phyloP scores from a whole-genome alignment of 1,284 basidiomycete genomes.

The Mrakiaceae sp. region DNA sequence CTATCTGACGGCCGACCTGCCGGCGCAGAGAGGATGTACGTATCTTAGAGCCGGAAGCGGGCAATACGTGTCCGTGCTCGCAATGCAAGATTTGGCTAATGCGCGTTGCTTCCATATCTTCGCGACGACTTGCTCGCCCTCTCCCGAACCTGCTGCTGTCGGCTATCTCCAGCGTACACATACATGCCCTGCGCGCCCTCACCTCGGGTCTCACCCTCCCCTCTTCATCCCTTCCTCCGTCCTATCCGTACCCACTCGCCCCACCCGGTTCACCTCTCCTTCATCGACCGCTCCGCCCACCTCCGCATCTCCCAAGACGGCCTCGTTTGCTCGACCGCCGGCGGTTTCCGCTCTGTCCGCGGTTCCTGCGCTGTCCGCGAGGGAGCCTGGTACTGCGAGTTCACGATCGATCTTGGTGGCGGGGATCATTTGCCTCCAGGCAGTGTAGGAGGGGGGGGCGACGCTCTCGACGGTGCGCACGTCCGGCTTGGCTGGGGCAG shows the following conservation, averaged over 20 bases:
- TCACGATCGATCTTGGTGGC: constrained; percentile 64
- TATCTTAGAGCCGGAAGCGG: too few species aligned
- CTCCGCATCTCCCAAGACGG: constrained; percentile 74
- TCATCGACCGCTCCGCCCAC: constrained; percentile 42
- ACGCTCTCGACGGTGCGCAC: constrained; percentile 49
- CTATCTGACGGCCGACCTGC: too few species aligned
- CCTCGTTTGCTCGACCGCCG: constrained; percentile 62
- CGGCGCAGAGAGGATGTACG: too few species aligned
- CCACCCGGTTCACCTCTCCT: constrained; percentile 29
- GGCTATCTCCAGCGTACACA: constrained; percentile 29
- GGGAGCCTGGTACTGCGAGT: constrained; percentile 92
- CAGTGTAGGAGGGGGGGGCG: constrained; percentile 17
- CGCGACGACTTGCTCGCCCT: not conserved
- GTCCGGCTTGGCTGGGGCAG: constrained; percentile 85
- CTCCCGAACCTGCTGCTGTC: not conserved
- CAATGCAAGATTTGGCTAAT: too few species aligned
- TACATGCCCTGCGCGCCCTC: constrained; percentile 38
- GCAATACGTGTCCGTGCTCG: too few species aligned
- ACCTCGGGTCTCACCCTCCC: constrained; percentile 25
- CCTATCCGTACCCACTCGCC: constrained; percentile 21
- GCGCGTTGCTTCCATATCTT: too few species aligned
- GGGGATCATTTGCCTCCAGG: constrained; percentile 46
- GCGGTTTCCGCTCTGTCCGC: constrained; percentile 81
- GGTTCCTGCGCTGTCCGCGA: constrained; percentile 80
- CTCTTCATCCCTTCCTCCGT: constrained; percentile 30